Conservation (phyloP, 148 eudicot genomes). For the Limonium bicolor region DNA sequence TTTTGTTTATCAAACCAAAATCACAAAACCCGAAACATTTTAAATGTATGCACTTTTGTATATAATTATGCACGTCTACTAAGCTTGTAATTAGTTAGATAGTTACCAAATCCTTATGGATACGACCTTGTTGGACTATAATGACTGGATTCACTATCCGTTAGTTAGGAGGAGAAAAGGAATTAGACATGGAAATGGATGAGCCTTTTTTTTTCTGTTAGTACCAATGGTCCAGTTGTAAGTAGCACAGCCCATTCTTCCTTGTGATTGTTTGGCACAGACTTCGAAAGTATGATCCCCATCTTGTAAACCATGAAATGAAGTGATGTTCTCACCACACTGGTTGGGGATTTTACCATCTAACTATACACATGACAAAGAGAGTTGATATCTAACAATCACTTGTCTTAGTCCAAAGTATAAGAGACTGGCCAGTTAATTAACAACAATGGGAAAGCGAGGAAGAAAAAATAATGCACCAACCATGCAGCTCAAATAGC, state of each 20-base stretch:
- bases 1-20: too few relatives aligned
- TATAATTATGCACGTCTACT: too few relatives aligned
- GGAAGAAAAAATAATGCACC: too few relatives aligned
- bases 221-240: conserved; percentile 89
- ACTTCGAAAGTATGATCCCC: conserved; percentile 68
- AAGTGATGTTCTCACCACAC: conserved; percentile 39
- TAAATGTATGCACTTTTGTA: too few relatives aligned
- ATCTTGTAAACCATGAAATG: conserved; percentile 42
- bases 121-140: too few relatives aligned
- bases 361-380: conserved; percentile 33
- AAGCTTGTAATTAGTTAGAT: too few relatives aligned
- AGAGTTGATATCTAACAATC: neutral
- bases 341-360: conserved; percentile 31
- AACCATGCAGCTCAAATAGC: conserved; percentile 75
- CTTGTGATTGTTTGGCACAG: conserved; percentile 38
- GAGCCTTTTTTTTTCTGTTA: conserved; percentile 9
- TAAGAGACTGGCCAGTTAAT: too few relatives aligned
- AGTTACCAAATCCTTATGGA: too few relatives aligned
- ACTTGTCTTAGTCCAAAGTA: too few relatives aligned
- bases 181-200: neutral
- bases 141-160: too few relatives aligned
- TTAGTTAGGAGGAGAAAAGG: neutral
- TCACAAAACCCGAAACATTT: too few relatives aligned
- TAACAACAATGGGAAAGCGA: too few relatives aligned
- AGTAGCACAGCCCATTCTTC: conserved; percentile 52